Percentiles rank a stretch among this genome's conserved stretches.
These are phyloP conservation scores for Pythium plurisporium DNA, from an alignment of 352 stramenopile species.

Conservation along the genomic window DNA sequence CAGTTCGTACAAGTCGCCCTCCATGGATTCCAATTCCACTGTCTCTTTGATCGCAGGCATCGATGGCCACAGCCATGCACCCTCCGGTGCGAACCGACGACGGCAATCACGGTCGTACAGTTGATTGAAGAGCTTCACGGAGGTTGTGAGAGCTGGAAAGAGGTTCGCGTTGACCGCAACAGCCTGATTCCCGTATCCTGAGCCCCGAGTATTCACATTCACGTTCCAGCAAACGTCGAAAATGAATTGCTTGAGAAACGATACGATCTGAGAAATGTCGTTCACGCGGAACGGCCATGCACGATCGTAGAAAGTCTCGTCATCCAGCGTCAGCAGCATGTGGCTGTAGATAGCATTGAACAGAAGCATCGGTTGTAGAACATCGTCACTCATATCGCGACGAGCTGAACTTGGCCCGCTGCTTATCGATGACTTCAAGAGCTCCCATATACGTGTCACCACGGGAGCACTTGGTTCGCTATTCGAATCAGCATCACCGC, in stretches of 20 bases:
- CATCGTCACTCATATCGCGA: background rate
- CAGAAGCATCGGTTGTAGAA: constrained; percentile 45
- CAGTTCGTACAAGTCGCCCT: constrained; percentile 42
- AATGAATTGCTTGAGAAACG: constrained; percentile 60
- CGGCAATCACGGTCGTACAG: constrained; percentile 70
- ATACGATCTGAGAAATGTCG: constrained; percentile 42
- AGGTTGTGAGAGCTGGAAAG: constrained; percentile 50
- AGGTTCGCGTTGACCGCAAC: constrained; percentile 9
- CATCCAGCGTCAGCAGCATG: constrained; percentile 56
- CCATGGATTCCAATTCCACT: constrained; percentile 57
- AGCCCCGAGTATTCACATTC: background rate
- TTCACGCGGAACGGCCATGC: constrained; percentile 42
- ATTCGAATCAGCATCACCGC: no score
- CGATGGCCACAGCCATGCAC: constrained; percentile 65
- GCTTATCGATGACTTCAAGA: constrained; percentile 24
- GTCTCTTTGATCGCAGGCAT: constrained; percentile 66
- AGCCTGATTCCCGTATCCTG: background rate
- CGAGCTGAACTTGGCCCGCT: constrained; percentile 4
- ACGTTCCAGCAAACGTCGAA: constrained; percentile 66
- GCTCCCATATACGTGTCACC: constrained; percentile 36
- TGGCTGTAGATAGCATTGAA: constrained; percentile 69
- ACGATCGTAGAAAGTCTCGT: constrained; percentile 68
- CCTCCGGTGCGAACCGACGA: constrained; percentile 37
- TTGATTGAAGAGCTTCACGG: constrained; percentile 77
- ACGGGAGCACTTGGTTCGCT: constrained; percentile 3